Conservation (phyloP, 805 yeast genomes). For the Ogataea salicorniae region DNA sequence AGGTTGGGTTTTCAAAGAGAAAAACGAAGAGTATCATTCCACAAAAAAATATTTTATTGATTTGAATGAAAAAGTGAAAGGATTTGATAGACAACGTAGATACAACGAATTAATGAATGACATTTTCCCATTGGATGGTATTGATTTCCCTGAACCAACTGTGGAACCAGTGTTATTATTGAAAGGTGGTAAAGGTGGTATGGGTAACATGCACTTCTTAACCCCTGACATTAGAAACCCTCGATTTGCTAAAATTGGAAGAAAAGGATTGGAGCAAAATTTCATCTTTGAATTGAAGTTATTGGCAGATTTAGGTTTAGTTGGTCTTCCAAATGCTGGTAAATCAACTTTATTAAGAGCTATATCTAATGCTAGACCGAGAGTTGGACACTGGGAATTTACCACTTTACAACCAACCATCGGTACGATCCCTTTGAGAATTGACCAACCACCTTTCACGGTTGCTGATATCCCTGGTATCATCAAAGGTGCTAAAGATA, state of each 20-base stretch:
- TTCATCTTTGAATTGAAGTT: slow-evolving; percentile 82
- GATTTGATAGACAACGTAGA: slow-evolving; percentile 55
- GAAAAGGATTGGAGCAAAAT: slow-evolving; percentile 57
- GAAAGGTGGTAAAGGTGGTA: slow-evolving; percentile 88
- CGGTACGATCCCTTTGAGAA: slow-evolving; percentile 73
- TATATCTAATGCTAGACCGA: slow-evolving; percentile 82
- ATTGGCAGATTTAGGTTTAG: slow-evolving; percentile 89
- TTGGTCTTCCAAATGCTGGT: slow-evolving; percentile 96
- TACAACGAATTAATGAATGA: slow-evolving; percentile 59
- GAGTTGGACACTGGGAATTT: slow-evolving; percentile 95
- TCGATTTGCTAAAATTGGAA: slow-evolving; percentile 76
- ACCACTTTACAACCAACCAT: slow-evolving; percentile 90
- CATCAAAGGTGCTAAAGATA: slow-evolving; percentile 77
- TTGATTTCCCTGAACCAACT: slow-evolving; percentile 62
- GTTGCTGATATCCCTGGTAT: slow-evolving; percentile 98
- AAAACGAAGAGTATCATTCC: slow-evolving; percentile 63
- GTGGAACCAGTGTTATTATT: slow-evolving; percentile 63
- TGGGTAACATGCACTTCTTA: slow-evolving; percentile 94
- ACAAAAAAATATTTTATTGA: slow-evolving; percentile 61
- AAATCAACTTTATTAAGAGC: slow-evolving; percentile 85
- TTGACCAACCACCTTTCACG: slow-evolving; percentile 68
- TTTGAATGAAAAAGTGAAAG: slow-evolving; percentile 57
- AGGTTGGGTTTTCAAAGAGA: slow-evolving; percentile 87
- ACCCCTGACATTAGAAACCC: slow-evolving; percentile 85
- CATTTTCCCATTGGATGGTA: slow-evolving; percentile 73